These are phyloP conservation scores for Amauroascus niger DNA, from an alignment of 2,329 filamentous ascomycete genomes.

Conservation along the genomic window DNA sequence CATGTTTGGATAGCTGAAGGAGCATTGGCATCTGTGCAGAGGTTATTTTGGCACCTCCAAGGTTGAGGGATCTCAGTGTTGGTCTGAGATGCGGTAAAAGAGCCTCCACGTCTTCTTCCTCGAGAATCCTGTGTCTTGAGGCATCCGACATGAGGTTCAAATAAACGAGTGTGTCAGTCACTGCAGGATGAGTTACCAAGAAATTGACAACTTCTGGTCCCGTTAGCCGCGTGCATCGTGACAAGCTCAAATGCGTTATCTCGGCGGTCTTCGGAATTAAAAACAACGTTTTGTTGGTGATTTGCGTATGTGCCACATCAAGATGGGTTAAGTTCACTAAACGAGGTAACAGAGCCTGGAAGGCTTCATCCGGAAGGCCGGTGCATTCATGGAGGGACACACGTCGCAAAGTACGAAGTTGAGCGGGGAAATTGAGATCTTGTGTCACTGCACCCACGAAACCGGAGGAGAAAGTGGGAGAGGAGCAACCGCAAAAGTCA, in stretches of 20 bases:
- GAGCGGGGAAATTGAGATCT: constrained; percentile 41
- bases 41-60: constrained; percentile 65
- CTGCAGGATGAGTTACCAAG: constrained; percentile 59
- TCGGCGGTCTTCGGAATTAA: constrained; percentile 61
- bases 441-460: constrained; percentile 49
- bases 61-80: constrained; percentile 61
- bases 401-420: constrained; percentile 51
- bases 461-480: constrained; percentile 54
- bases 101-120: constrained; percentile 53
- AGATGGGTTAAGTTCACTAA: constrained; percentile 62
- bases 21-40: constrained; percentile 55
- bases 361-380: constrained; percentile 56
- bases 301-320: constrained; percentile 66
- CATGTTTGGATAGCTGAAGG: constrained; percentile 55
- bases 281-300: constrained; percentile 60
- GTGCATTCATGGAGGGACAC: constrained; percentile 72
- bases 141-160: constrained; percentile 65
- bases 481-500: constrained; percentile 70
- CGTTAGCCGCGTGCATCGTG: constrained; percentile 62
- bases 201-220: constrained; percentile 61
- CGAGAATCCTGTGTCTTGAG: constrained; percentile 61
- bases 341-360: constrained; percentile 62
- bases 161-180: constrained; percentile 54
- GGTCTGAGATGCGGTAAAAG: constrained; percentile 51
- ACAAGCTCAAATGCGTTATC: constrained; percentile 68